Base-by-base conservation (phyloP, 805 yeast genomes). In the Myxozyma udenii region DNA sequence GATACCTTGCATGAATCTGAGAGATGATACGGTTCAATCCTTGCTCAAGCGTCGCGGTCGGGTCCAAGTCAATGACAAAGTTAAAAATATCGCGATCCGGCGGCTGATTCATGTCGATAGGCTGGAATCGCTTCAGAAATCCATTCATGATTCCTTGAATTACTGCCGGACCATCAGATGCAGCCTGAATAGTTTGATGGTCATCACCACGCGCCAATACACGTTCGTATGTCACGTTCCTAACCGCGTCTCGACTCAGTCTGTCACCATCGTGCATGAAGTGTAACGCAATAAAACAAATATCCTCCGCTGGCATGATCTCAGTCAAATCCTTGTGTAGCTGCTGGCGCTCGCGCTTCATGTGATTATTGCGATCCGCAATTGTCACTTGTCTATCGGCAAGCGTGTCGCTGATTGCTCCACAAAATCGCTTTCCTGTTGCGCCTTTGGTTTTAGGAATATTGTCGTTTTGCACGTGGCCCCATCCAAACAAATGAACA, bases 321-420 rank as follows among this genome's bases (percentile, higher is more conserved):
- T 64, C 16, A 64, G 64, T 43, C 82, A 61, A 72, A 60, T 79
- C 80, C 1, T 73, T 75, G 50, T 89, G 76, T 1, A 89, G 66
- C 61, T 84, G 84, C 50, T 71, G 64, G 38, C 98, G 75, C 68
- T 91, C 97, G 41, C 80, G 70, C 22, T 60, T 70, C 63, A 78
- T 78, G 66, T 86, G 91, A 65, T 93, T 90, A 67, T 91, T 91
- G 62, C 95, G 76, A 64, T 93, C 98, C 11, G 85, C 73, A 44
- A 88, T 69, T 1, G 87, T 87, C 25, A 80, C 81, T 11, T 71
- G 71, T 19, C 65, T 58, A 4, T 70, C 69, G 14, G 70, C 65
- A 26, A 83, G 60, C 9, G 67, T 60, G 23, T 73, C 62, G 1
- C 50, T 11, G 11, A 60, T 57, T 16, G 44, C 61, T 5, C 45